Evolutionary conservation across 768 basidiomycete species (phyloP).

Genomic region (Flagelloscypha sp.): DNA sequence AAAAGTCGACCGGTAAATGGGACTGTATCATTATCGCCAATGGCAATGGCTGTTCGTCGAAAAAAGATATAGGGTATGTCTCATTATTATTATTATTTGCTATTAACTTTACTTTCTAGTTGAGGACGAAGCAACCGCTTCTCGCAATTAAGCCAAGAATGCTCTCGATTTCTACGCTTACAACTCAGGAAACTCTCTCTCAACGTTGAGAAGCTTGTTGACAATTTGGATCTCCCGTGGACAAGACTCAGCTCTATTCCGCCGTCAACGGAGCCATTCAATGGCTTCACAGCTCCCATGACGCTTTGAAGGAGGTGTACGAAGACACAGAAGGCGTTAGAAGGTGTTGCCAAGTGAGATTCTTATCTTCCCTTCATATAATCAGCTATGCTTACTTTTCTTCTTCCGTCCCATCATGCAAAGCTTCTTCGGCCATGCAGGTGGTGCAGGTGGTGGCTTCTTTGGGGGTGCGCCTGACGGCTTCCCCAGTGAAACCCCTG

Average conservation of each 20-base stretch:
- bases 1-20: slow-evolving; percentile 96
- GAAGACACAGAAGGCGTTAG: slow-evolving; percentile 90
- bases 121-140: slow-evolving; percentile 81
- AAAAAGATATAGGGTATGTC: slow-evolving; percentile 88
- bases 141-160: slow-evolving; percentile 84
- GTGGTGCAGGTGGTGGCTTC: slow-evolving; percentile 47
- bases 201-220: slow-evolving; percentile 74
- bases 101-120: slow-evolving; percentile 29
- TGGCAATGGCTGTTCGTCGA: slow-evolving; percentile 93
- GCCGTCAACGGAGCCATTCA: slow-evolving; percentile 77
- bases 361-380: not conserved
- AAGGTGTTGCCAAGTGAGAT: slow-evolving; percentile 60
- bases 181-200: slow-evolving; percentile 90
- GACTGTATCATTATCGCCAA: slow-evolving; percentile 91
- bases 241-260: slow-evolving; percentile 77
- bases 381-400: no score
- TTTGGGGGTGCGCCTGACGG: slow-evolving; percentile 51
- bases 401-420: slow-evolving; percentile 47
- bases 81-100: not conserved
- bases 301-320: slow-evolving; percentile 92
- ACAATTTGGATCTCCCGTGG: slow-evolving; percentile 80
- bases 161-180: slow-evolving; percentile 90
- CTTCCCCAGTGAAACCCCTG: no score
- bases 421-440: slow-evolving; percentile 69
- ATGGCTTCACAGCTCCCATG: slow-evolving; percentile 83